Conservation (phyloP, 805 yeast species). For the Candida maris region DNA sequence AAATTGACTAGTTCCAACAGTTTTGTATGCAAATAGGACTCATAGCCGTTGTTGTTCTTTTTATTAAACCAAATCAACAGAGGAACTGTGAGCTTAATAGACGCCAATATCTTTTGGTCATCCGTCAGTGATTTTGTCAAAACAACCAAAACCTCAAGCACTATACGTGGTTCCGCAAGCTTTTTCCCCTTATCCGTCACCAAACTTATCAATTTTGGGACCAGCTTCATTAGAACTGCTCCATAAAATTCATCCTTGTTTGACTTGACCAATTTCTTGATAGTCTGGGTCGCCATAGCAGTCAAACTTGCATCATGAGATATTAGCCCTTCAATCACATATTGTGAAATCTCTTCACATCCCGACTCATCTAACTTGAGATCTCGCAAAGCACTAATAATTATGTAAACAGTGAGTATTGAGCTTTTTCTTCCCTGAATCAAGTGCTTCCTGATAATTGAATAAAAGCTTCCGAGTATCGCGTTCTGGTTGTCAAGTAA, state of each 20-base stretch:
- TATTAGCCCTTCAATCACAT: conserved; percentile 35
- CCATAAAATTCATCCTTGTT: conserved; percentile 30
- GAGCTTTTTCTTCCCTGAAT: conserved; percentile 30
- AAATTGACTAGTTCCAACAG: conserved; percentile 44
- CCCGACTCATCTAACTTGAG: conserved; percentile 35
- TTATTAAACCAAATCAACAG: conserved; percentile 32
- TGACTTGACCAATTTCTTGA: conserved; percentile 48
- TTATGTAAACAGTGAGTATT: conserved; percentile 41
- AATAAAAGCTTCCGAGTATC: conserved; percentile 36
- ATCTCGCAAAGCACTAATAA: conserved; percentile 38
- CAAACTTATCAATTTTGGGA: conserved; percentile 42
- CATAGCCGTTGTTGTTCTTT: conserved; percentile 21
- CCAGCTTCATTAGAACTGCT: conserved; percentile 38
- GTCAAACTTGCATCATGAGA: conserved; percentile 31
- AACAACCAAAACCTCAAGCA: conserved; percentile 47
- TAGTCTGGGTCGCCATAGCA: conserved; percentile 53
- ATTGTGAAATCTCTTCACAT: conserved; percentile 32
- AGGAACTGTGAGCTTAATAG: conserved; percentile 30
- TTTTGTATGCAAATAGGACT: conserved; percentile 42
- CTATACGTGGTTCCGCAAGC: conserved; percentile 34
- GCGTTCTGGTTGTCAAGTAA: conserved; percentile 14
- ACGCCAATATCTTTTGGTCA: conserved; percentile 29
- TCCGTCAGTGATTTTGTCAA: conserved; percentile 38
- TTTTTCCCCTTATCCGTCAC: conserved; percentile 11
- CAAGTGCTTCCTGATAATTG: conserved; percentile 31